Conservation (phyloP, 768 basidiomycete genomes). For the Rhizopogon vulgaris region DNA sequence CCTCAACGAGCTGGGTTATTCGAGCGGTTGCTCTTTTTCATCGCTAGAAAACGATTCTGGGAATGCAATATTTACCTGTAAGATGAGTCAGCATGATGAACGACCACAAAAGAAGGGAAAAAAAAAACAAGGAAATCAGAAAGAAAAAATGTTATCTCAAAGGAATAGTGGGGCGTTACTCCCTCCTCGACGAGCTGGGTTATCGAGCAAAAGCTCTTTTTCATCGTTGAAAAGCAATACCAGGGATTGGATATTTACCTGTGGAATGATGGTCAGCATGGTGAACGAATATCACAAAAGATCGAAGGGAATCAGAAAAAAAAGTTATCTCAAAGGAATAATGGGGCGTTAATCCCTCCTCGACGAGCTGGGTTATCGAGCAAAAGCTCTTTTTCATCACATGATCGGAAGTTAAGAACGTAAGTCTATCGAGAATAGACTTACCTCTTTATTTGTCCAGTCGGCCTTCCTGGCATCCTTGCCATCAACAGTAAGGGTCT, state of each 20-base stretch:
- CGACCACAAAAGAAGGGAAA: not conserved
- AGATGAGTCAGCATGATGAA: constrained; percentile 7
- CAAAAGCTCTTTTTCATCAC: constrained; percentile 76
- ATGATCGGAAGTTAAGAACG: constrained; percentile 4
- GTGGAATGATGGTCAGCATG: constrained; percentile 5
- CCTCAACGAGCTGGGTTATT: constrained; percentile 88
- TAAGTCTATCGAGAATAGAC: constrained; percentile 16
- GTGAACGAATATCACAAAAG: not conserved
- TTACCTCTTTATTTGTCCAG: constrained; percentile 96
- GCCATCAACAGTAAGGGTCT: constrained; percentile 68
- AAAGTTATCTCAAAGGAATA: constrained; percentile 59
- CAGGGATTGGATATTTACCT: constrained; percentile 15
- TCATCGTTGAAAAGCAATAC: constrained; percentile 34
- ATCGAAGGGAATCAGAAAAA: constrained; percentile 32
- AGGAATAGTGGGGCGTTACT: constrained; percentile 78
- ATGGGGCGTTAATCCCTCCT: constrained; percentile 90
- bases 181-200: constrained; percentile 96
- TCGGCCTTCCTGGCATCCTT: constrained; percentile 91
- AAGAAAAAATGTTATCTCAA: constrained; percentile 57
- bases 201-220: constrained; percentile 78
- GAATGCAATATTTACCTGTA: constrained; percentile 14
- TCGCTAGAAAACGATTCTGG: constrained; percentile 15
- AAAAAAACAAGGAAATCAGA: constrained; percentile 21
- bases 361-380: constrained; percentile 95
- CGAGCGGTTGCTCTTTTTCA: constrained; percentile 72